A percentile compares a stretch with the other conserved stretches of the same genome.
Evolutionary conservation across 179 eudicot genomes (phyloP).

Genomic region (Carnegiea gigantea): DNA sequence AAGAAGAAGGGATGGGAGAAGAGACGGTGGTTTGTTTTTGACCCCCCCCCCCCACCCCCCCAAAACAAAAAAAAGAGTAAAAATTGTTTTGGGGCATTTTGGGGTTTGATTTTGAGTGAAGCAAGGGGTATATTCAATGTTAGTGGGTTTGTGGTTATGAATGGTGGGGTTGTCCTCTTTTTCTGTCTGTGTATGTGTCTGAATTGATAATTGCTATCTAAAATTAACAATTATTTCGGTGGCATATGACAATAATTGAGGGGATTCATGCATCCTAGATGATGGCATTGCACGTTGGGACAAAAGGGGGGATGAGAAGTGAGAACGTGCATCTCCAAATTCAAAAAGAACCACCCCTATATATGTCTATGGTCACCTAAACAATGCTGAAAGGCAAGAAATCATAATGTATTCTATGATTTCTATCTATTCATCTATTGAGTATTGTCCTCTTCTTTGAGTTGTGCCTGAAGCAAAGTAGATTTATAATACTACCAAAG

Average conservation of each 20-base stretch:
- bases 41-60: too few species aligned
- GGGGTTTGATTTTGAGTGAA: too few species aligned
- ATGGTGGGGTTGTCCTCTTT: background rate
- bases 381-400: too few species aligned
- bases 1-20: constrained; percentile 2
- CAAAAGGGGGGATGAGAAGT: constrained; percentile 5
- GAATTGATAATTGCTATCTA: background rate
- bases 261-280: background rate
- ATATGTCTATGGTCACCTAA: too few species aligned
- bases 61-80: background rate
- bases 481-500: too few species aligned
- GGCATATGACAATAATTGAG: constrained; percentile 20
- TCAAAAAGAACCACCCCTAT: background rate
- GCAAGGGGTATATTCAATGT: background rate
- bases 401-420: too few species aligned
- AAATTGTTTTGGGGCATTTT: background rate
- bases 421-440: too few species aligned
- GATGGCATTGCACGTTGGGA: constrained; percentile 13
- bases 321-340: background rate
- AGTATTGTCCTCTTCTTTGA: too few species aligned
- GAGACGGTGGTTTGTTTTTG: background rate
- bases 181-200: background rate
- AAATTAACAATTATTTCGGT: background rate
- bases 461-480: too few species aligned
- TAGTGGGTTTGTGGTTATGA: background rate